phyloP scores from a whole-genome alignment of 768 basidiomycete genomes.

The Gyrodon lividus region DNA sequence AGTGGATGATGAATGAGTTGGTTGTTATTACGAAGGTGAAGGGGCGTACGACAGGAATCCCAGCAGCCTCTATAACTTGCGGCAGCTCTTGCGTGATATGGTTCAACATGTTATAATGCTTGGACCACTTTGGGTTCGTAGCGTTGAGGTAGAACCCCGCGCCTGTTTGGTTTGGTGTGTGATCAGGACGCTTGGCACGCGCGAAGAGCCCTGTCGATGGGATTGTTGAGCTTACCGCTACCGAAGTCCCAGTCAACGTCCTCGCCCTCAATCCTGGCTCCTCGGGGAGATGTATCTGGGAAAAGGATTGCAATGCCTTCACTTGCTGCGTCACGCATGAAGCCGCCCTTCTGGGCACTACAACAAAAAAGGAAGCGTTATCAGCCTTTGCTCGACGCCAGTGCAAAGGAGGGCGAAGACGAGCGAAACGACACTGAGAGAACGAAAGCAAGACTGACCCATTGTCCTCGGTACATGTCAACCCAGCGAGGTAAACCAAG shows the following conservation, averaged over 20 bases:
- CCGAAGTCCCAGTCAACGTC: constrained; percentile 88
- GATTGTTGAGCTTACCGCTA: constrained; percentile 48
- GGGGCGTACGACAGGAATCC: constrained; percentile 70
- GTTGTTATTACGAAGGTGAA: not conserved
- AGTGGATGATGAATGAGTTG: not conserved
- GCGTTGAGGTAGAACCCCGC: constrained; percentile 98
- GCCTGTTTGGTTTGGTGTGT: constrained; percentile 29
- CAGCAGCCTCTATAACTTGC: constrained; percentile 65
- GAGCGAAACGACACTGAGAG: not conserved
- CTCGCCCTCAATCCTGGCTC: constrained; percentile 83
- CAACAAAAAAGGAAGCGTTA: not conserved
- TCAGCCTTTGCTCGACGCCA: not conserved
- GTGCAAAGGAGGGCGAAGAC: not conserved
- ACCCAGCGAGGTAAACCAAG: constrained; percentile 84
- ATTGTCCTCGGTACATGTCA: constrained; percentile 92
- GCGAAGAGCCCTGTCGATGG: not conserved
- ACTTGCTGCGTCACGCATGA: constrained; percentile 79
- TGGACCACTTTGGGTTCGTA: constrained; percentile 67
- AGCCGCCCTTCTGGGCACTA: constrained; percentile 92
- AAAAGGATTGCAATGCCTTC: constrained; percentile 87
- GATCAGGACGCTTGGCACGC: constrained; percentile 3
- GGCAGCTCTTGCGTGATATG: constrained; percentile 86
- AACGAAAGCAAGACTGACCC: constrained; percentile 50
- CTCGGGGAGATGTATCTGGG: constrained; percentile 94
- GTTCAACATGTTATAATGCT: constrained; percentile 86